Conservation (phyloP, 192 early-diverging fungal species). For the Entophlyctis helioformis region DNA sequence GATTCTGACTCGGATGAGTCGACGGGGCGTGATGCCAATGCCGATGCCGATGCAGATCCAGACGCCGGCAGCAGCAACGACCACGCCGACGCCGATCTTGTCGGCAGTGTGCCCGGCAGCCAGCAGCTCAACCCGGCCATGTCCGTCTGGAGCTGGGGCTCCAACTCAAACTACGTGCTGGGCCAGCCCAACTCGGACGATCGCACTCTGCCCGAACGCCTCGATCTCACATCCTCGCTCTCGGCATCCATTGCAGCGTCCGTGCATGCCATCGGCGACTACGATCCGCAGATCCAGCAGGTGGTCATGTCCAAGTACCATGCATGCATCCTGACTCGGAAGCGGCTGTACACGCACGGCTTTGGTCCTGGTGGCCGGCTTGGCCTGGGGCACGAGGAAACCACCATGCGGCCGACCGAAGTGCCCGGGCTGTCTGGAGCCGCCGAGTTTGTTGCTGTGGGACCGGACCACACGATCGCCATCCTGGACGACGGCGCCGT, state of each 20-base stretch:
- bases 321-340: constrained; percentile 35
- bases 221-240: constrained; percentile 34
- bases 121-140: too few relatives aligned
- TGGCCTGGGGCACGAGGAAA: constrained; percentile 48
- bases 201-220: constrained; percentile 48
- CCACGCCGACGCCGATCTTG: too few relatives aligned
- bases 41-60: too few relatives aligned
- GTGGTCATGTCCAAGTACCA: constrained; percentile 62
- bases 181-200: constrained; percentile 56
- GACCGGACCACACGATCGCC: constrained; percentile 59
- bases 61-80: too few relatives aligned
- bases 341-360: constrained; percentile 41
- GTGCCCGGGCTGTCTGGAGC: constrained; percentile 28
- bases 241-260: too few relatives aligned
- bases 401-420: constrained; percentile 35
- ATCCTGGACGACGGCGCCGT: constrained; percentile 42
- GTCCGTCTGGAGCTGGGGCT: constrained; percentile 62
- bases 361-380: constrained; percentile 60
- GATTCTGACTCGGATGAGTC: too few relatives aligned
- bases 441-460: constrained; percentile 33
- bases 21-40: too few relatives aligned
- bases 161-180: constrained; percentile 55
- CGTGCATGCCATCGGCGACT: constrained; percentile 9
- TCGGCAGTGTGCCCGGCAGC: too few relatives aligned
- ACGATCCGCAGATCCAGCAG: constrained; percentile 16